These are phyloP conservation scores for Chrysanthemum seticuspe DNA, from an alignment of 129 eudicot species.

Conservation along the genomic window DNA sequence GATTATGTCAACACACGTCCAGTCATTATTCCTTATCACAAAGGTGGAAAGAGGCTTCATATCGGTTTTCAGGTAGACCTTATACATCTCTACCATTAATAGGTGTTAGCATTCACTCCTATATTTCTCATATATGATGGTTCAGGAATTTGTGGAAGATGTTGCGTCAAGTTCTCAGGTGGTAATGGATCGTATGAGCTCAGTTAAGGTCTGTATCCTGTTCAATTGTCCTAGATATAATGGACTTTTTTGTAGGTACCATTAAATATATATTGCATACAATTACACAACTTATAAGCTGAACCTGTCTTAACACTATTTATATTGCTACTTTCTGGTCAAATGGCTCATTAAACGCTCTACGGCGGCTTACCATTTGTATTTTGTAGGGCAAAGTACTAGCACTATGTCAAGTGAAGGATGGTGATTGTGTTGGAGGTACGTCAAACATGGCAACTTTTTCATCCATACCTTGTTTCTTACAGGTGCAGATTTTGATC, in stretches of 20 bases:
- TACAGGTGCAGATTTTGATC: not conserved
- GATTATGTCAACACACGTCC: constrained; percentile 68
- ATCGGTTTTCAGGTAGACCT: constrained; percentile 75
- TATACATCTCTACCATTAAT: constrained; percentile 1
- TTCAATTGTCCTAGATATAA: constrained; percentile 4
- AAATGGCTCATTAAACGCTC: constrained; percentile 5
- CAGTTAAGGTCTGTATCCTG: constrained; percentile 45
- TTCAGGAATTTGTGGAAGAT: constrained; percentile 82
- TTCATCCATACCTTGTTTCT: constrained; percentile 18
- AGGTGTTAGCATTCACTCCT: not conserved
- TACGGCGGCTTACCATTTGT: constrained; percentile 14
- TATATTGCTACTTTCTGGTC: constrained; percentile 17
- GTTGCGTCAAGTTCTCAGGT: constrained; percentile 68
- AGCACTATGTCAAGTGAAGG: constrained; percentile 66
- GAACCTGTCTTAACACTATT: not conserved
- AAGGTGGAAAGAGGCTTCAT: constrained; percentile 94
- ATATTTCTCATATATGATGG: constrained; percentile 22
- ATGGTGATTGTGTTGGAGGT: constrained; percentile 55
- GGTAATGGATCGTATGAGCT: constrained; percentile 48
- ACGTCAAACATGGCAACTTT: constrained; percentile 7
- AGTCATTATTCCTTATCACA: constrained; percentile 87
- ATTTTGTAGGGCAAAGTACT: constrained; percentile 72
- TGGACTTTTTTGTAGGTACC: not conserved
- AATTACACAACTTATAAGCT: not conserved
- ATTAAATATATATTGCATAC: not conserved